Percentiles rank a stretch among this genome's conserved stretches.
Evolutionary conservation across 2,329 filamentous ascomycete species (phyloP).

Genomic region (Rhynchosporium secalis): DNA sequence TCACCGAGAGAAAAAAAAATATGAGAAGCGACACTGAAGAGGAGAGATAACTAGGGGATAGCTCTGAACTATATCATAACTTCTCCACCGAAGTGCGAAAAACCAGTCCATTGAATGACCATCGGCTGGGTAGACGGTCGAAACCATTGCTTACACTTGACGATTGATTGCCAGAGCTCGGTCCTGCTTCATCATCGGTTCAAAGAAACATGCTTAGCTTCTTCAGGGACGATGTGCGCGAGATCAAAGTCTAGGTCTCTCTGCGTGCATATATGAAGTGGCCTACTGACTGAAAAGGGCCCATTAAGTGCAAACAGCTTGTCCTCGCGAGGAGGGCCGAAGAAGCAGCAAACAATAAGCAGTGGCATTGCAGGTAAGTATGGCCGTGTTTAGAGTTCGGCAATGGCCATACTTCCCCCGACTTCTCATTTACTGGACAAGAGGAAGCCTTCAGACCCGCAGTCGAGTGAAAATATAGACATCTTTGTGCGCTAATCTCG

Average conservation of each 20-base stretch:
- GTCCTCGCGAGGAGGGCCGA: not conserved
- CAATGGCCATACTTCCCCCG: not conserved
- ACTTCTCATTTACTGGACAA: not conserved
- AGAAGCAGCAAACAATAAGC: not conserved
- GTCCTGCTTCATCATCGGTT: not conserved
- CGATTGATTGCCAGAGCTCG: not conserved
- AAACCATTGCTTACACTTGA: not conserved
- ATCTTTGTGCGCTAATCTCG: not conserved
- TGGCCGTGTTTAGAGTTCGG: slow-evolving; percentile 3
- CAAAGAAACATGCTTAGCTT: slow-evolving; percentile 3
- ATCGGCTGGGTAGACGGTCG: slow-evolving; percentile 3
- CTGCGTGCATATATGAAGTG: not conserved
- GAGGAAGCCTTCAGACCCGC: not conserved
- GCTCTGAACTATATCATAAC: not conserved
- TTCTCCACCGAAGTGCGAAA: not conserved
- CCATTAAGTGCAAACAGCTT: not conserved
- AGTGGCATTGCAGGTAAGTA: not conserved
- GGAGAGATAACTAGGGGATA: not conserved
- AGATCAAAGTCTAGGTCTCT: not conserved
- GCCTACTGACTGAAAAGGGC: not conserved
- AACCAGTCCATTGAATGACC: not conserved
- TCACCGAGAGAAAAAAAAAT: not conserved
- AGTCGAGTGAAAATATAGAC: not conserved
- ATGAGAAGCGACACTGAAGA: not conserved
- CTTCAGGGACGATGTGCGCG: not conserved